Evolutionary conservation across 371 early-diverging fungal genomes (phyloP), one percentile per base, ranked within the genome.

Genomic region (Funneliformis caledonium): DNA sequence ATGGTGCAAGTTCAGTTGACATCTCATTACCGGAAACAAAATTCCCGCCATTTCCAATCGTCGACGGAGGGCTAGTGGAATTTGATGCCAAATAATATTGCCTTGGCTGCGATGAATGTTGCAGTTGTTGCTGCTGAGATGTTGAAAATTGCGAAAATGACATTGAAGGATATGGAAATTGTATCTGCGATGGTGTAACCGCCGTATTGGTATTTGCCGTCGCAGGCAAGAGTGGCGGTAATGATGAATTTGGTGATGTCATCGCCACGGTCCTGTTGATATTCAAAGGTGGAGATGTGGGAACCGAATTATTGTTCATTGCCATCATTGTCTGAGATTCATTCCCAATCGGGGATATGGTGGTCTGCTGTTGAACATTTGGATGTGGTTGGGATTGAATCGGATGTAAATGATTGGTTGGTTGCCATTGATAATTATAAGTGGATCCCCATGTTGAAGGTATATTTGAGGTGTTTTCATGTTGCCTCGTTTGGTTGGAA

Each of bases 71-170:
- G 52, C 56, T 73, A 31, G 73, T 70, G 22, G 16, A 47, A 70
- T 47, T 70, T 11, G 70, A 73, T 48, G 73, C 16, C 61, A 42
- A 61, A 76, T 76, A 62, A 22, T 74, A 74, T 37, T 56, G 52
- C 37, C 74, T 50, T 31, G 43, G 7, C 9, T 76, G 76, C 7
- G n/a, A 26, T 43, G 42, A 43, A n/a, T 75, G 76, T 14, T 59
- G 37, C 14, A 8, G 67, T 33, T 65, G 37, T 33, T 22, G 67
- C 4, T 50, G 47, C 48, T 48, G 50, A 22, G 33, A 22, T 26
- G 31, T 11, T 70, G 43, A 70, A 73, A 16, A 73, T 73, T 48
- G 73, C 19, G 50, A n/a, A 76, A 9, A 76, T 59, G 60, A 10
- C 50, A 76, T 61, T n/a, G 76, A 26, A 10, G 61, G 45, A 43